These are phyloP conservation scores for Rosa chinensis DNA, from an alignment of 306 rosid genomes.

Conservation along the genomic window DNA sequence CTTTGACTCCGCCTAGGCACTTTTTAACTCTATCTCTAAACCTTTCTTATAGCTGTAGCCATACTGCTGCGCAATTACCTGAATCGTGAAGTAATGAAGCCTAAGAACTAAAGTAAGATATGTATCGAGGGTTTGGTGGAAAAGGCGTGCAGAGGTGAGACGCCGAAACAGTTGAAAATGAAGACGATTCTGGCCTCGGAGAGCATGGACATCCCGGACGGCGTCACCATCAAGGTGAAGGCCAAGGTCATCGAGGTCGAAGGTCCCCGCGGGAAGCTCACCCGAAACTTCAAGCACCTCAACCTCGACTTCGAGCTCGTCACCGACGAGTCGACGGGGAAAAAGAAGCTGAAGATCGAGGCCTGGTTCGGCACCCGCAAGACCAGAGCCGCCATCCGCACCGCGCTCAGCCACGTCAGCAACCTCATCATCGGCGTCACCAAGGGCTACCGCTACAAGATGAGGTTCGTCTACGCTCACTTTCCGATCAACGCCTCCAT, in stretches of 20 bases:
- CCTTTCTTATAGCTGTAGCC: too few relatives aligned
- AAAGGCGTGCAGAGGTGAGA: background rate
- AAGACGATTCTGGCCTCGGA: conserved; percentile 77
- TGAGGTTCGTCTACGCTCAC: conserved; percentile 88
- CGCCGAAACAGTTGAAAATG: conserved; percentile 32
- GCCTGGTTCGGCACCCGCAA: conserved; percentile 78
- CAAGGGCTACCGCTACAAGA: conserved; percentile 85
- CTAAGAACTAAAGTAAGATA: too few relatives aligned
- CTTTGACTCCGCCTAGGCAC: too few relatives aligned
- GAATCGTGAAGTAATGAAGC: too few relatives aligned
- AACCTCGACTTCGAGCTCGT: conserved; percentile 72
- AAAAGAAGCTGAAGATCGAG: conserved; percentile 64
- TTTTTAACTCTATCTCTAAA: too few relatives aligned
- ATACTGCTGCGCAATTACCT: too few relatives aligned
- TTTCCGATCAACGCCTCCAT: conserved; percentile 86
- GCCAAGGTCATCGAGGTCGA: conserved; percentile 82
- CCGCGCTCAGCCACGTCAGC: conserved; percentile 76
- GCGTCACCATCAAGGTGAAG: conserved; percentile 66
- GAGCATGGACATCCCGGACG: conserved; percentile 79
- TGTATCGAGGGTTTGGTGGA: background rate
- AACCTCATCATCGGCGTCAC: conserved; percentile 89
- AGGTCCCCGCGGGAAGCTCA: conserved; percentile 75
- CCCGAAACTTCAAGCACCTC: conserved; percentile 70
- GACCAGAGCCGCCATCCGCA: conserved; percentile 80
- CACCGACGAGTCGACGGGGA: conserved; percentile 52